Evolutionary conservation across 495 filamentous ascomycete species (phyloP).

Genomic region (Hapsidospora chrysogenum): DNA sequence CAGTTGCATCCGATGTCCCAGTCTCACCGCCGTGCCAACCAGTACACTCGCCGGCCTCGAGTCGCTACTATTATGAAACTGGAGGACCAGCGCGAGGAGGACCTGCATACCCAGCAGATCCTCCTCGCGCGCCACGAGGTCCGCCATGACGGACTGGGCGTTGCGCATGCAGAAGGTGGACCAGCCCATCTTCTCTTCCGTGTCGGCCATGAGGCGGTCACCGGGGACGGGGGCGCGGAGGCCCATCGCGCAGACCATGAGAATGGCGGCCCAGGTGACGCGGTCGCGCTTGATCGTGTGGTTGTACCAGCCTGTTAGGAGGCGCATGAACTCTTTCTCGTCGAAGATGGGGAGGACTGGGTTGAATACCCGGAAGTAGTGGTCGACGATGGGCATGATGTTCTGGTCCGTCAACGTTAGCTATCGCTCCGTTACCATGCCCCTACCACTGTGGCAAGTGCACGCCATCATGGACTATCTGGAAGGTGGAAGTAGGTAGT

Average conservation of each 20-base stretch:
- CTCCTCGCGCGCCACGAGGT: constrained; percentile 3
- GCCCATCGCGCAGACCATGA: constrained; percentile 6
- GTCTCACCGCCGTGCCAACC: constrained; percentile 5
- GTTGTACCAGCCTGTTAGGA: constrained; percentile 4
- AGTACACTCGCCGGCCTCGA: constrained; percentile 3
- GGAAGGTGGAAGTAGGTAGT: no score
- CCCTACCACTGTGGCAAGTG: no score
- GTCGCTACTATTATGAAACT: constrained; percentile 2
- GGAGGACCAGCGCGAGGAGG: constrained; percentile 3
- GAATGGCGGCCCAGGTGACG: constrained; percentile 8
- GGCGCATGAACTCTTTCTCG: background rate
- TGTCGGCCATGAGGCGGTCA: no score
- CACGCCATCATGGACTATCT: no score
- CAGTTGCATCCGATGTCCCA: constrained; percentile 5
- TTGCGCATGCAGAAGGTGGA: constrained; percentile 3
- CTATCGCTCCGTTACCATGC: no score
- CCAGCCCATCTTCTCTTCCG: background rate
- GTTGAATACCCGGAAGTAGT: constrained; percentile 5
- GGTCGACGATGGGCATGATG: constrained; percentile 3
- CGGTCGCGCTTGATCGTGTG: constrained; percentile 2
- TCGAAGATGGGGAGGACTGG: constrained; percentile 5
- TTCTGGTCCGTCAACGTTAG: no score
- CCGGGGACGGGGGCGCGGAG: background rate
- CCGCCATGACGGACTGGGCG: constrained; percentile 6
- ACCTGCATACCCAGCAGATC: constrained; percentile 5